Evolutionary conservation across 2,329 filamentous ascomycete genomes (phyloP).

Genomic region (Fusarium chaquense): DNA sequence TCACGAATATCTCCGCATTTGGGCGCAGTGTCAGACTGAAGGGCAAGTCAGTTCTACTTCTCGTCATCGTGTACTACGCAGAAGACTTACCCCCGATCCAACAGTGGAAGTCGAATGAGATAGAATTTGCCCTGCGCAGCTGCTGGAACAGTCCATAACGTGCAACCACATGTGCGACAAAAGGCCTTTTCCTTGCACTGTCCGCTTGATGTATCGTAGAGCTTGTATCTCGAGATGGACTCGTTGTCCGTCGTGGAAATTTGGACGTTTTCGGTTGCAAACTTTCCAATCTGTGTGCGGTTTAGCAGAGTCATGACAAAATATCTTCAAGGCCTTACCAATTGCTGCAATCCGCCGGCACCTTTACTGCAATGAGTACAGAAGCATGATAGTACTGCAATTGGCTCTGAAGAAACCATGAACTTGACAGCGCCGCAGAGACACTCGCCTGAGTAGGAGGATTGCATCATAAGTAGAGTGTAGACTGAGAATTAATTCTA

Average conservation of each 20-base stretch:
- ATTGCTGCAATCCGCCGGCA: conserved; percentile 36
- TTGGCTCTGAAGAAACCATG: conserved; percentile 25
- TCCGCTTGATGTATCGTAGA: conserved; percentile 46
- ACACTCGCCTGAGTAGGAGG: conserved; percentile 34
- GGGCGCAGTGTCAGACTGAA: conserved; percentile 37
- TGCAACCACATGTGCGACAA: conserved; percentile 44
- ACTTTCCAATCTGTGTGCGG: conserved; percentile 47
- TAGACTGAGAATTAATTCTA: neutral
- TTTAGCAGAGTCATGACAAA: neutral
- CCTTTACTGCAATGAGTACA: conserved; percentile 42
- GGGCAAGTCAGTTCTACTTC: neutral
- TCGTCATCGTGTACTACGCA: neutral
- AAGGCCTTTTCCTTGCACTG: conserved; percentile 46
- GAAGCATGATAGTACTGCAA: conserved; percentile 38
- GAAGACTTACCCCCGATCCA: conserved; percentile 44
- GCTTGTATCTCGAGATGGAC: conserved; percentile 29
- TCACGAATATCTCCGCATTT: conserved; percentile 48
- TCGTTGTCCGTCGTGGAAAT: neutral
- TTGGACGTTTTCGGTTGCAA: conserved; percentile 26
- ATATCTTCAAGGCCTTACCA: neutral
- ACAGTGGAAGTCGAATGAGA: conserved; percentile 43
- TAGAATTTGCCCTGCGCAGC: conserved; percentile 43
- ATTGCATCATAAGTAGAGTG: conserved; percentile 7
- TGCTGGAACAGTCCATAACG: conserved; percentile 47
- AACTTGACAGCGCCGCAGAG: conserved; percentile 36